These are phyloP conservation scores for Endoconidiophora polonica DNA, from an alignment of 2,329 filamentous ascomycete species.

Conservation along the genomic window DNA sequence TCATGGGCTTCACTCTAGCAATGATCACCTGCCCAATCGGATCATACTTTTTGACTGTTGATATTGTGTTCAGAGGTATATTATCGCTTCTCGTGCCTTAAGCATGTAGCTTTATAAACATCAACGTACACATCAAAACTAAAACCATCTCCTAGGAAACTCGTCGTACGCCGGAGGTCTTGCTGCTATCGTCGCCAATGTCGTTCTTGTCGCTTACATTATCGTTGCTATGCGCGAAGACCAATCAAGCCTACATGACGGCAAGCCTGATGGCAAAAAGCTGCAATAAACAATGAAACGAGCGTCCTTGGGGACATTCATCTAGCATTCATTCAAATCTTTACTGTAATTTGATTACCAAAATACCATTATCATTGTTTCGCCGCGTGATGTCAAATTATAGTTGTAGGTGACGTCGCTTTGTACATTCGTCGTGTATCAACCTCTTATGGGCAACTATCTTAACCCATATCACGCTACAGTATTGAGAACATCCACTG, in stretches of 20 bases:
- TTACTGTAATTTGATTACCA: no score
- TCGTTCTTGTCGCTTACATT: conserved; percentile 80
- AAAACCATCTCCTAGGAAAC: conserved; percentile 28
- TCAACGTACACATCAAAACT: not conserved
- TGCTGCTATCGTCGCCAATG: conserved; percentile 79
- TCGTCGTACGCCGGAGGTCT: conserved; percentile 71
- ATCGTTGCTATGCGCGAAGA: conserved; percentile 87
- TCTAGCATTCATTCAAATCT: no score
- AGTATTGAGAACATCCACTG: no score
- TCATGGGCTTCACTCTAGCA: conserved; percentile 75
- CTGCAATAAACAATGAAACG: conserved; percentile 22
- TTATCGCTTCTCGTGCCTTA: conserved; percentile 4
- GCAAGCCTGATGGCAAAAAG: conserved; percentile 32
- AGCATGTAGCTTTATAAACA: not conserved
- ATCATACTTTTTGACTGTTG: conserved; percentile 70
- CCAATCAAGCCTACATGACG: conserved; percentile 30
- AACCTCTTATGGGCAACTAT: no score
- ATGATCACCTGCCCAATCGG: conserved; percentile 82
- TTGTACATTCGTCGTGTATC: no score
- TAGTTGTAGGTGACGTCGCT: no score
- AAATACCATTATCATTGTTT: no score
- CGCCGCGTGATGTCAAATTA: no score
- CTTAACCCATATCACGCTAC: no score
- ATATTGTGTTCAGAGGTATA: conserved; percentile 60
- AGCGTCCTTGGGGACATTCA: not conserved